Base-by-base conservation (phyloP, 1,284 basidiomycete genomes). In the Violaceomyces palustris region DNA sequence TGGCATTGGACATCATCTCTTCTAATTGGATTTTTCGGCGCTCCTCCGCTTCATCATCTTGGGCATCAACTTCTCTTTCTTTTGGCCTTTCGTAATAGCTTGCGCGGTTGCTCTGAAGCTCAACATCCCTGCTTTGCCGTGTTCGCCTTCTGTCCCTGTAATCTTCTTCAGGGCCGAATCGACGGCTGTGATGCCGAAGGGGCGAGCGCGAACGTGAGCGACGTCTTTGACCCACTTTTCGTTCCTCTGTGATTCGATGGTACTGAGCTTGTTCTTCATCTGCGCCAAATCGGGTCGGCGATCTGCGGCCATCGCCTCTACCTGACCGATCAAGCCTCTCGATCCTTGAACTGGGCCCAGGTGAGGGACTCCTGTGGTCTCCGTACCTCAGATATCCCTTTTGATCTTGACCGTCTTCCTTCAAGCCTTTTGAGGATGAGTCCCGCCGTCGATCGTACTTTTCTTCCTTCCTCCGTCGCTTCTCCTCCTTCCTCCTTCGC, bases 21-120 rank as follows among this genome's bases (percentile, higher is more conserved):
- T 87, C 89, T 15, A 96, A 78, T 24, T 85, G 83, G 18, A 87
- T 86, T 2, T 83, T 83, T 24, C 89, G 85, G n/a, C n/a, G n/a
- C n/a, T n/a, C n/a, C 42, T 85, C 83, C 1, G 81, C 79, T 34
- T 78, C 77, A 1, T 73, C 62, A 22, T 52, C 38, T 24, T 50
- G 42, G n/a, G 30, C 35, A 35, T 14, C 55, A 41, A 17, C 37
- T 60, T 25, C 45, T 60, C 29, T 39, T 54, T 22, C 58, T 68
- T 27, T 49, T 54, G 42, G n/a, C n/a, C 56, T 49, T 25, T 61
- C 51, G 30, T 15, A 67, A 46, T 29, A 66, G 58, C 18, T 51
- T 57, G 15, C 38, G 49, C 35, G 67, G 51, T 29, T 63, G 50
- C n/a, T 43, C 31, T 29, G 14, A 15, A 54, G 54, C 29, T 42